Base-by-base conservation (phyloP, 257 asterid genomes). In the Rhazya stricta region DNA sequence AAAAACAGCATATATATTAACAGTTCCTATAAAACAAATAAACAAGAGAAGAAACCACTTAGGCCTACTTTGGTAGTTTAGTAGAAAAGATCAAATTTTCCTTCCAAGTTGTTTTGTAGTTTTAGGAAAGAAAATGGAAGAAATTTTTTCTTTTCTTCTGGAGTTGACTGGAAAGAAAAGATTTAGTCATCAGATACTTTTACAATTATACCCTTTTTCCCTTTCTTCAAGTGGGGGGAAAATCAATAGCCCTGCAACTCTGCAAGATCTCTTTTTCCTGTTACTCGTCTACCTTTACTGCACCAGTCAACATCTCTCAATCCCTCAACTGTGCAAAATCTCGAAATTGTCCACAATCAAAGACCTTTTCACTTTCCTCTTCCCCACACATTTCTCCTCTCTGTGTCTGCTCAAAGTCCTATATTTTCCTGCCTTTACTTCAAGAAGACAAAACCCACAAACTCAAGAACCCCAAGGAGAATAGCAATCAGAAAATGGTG, bases 381-480 rank as follows among this genome's bases (percentile, higher is more conserved):
- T 78, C 84, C 73, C 37, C 83, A 56, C 25, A 78, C 73, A 19
- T 79, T 67, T 48, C 83, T 62, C 42, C 83, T 25, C 76, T 85
- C 39, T 61, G 80, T 72, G 36, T 29, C 32, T 77, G 78, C 34
- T 77, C 80, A 30, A 76, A 71, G 72, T 76, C 96, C 56, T 81
- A 83, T 25, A 84, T 93, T 74, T 91, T 91, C 85, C 92, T 89
- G 74, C 92, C 96, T 58, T 91, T 86, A 77, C 96, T 94, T 6
- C 77, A 78, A 73, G 76, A 81, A 46, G 71, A 79, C 32, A 82
- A 74, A 82, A 83, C 82, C 91, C 91, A 78, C 75, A 77, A n/a
- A 82, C 65, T 67, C 80, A 78, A 39, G 76, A 69, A 48, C 51
- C 62, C 70, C 76, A 73, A 19, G 73, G 66, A 51, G 83, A 78